phyloP scores from a whole-genome alignment of 2,329 filamentous ascomycete genomes.

The Pseudogymnoascus sp. region DNA sequence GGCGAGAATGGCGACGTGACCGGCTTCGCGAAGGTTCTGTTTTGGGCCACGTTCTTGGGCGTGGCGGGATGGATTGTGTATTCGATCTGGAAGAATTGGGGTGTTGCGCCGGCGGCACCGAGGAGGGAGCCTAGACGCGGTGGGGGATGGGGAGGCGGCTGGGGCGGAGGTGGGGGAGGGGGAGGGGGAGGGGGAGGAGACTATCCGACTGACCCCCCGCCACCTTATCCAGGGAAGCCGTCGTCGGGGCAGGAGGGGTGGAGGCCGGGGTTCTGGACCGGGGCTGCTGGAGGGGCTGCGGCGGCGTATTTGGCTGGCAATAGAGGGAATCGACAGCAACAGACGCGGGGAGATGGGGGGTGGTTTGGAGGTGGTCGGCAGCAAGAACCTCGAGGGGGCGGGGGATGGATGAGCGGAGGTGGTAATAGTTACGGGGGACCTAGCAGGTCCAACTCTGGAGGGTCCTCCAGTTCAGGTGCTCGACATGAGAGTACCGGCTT shows the following conservation, averaged over 20 bases:
- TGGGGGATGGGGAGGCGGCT: slow-evolving; percentile 34
- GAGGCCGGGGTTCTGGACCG: slow-evolving; percentile 69
- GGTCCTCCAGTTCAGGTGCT: slow-evolving; percentile 38
- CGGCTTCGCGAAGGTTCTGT: slow-evolving; percentile 38
- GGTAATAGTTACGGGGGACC: slow-evolving; percentile 25
- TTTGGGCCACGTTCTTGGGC: slow-evolving; percentile 52
- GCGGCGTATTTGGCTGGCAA: slow-evolving; percentile 57
- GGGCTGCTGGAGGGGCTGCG: slow-evolving; percentile 57
- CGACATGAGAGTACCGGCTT: slow-evolving; percentile 58
- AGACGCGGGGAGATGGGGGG: slow-evolving; percentile 15
- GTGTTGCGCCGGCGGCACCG: slow-evolving; percentile 1
- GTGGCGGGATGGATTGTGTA: slow-evolving; percentile 56
- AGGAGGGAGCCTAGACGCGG: slow-evolving; percentile 27
- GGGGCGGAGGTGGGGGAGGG: slow-evolving; percentile 29
- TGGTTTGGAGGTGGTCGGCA: slow-evolving; percentile 18
- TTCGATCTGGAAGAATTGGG: slow-evolving; percentile 34
- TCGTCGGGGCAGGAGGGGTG: slow-evolving; percentile 39
- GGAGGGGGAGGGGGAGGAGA: slow-evolving; percentile 14
- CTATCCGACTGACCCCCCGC: slow-evolving; percentile 22
- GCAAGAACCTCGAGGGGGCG: slow-evolving; percentile 11
- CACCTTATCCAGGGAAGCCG: slow-evolving; percentile 25
- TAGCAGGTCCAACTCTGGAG: slow-evolving; percentile 30
- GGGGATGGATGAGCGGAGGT: slow-evolving; percentile 18
- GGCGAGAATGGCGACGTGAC: slow-evolving; percentile 20
- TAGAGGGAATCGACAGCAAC: slow-evolving; percentile 32